Evolutionary conservation across 352 stramenopile species (phyloP), one percentile per base, ranked within the genome.

Genomic region (Pythium coloratum): DNA sequence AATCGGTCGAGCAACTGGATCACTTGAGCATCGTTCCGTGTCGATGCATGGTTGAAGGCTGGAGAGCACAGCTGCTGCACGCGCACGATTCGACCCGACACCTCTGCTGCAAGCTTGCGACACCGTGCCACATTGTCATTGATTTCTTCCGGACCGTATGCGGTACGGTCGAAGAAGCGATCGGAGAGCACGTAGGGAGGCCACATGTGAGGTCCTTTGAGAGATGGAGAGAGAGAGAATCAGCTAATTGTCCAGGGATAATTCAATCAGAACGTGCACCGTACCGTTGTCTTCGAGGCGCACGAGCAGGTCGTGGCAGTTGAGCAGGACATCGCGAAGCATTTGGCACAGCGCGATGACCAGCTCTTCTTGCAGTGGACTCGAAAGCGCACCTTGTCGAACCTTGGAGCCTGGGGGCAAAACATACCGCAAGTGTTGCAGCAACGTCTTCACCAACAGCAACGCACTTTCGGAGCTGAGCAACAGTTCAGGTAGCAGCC

Each of bases 1-100:
- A 94, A 94, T 13, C 84, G 83, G 51, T 94, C 86, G 24, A 94
- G 65, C n/a, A 70, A 84, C 66, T 90, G 81, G n/a, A 94, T 76
- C 9, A 91, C 73, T 53, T 92, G 82, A 16, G 84, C 82, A 67
- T 94, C 86, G 62, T 91, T 94, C 32, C 84, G 76, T 64, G 89
- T 86, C 3, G 69, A 80, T 30, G 69, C 65, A 34, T 73, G 56
- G 46, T 69, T 69, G 20, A 75, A 78, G 14, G 69, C 61, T 36
- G 68, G 70, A 6, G 78, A 75, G 26, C 75, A 72, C 2, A 71
- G 62, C 69, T 82, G 80, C 42, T 91, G 80, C 16, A 95, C 62
- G 7, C 88, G 86, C 32, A 87, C 61, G 64, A 92, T 88, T 30
- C 88, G 84, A 3, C 84, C 85, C 5, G 72, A 70, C 28, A 95